Conservation (phyloP, 1,284 basidiomycete species). For the Tremellales sp. region DNA sequence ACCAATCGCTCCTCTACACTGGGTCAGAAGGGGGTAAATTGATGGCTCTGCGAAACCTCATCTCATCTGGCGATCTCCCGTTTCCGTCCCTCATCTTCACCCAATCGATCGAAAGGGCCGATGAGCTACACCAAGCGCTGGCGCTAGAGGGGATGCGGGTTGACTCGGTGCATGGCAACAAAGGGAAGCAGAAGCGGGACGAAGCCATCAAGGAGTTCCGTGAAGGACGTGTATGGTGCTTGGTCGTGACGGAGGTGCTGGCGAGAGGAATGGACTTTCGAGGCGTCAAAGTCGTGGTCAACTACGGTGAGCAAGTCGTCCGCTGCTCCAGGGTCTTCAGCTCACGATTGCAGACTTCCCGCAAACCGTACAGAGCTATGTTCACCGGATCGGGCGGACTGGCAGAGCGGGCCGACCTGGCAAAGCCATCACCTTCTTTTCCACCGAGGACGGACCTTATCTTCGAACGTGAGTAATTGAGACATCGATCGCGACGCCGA, state of each 20-base stretch:
- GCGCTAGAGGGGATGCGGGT: constrained; percentile 80
- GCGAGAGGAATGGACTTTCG: constrained; percentile 97
- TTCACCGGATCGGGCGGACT: constrained; percentile 93
- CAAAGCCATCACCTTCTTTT: constrained; percentile 92
- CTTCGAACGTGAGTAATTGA: constrained; percentile 69
- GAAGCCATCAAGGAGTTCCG: constrained; percentile 80
- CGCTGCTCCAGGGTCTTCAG: background rate
- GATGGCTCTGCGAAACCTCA: constrained; percentile 71
- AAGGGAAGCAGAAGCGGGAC: constrained; percentile 81
- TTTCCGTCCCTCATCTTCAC: constrained; percentile 92
- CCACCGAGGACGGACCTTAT: constrained; percentile 84
- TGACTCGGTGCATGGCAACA: constrained; percentile 85
- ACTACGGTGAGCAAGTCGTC: constrained; percentile 60
- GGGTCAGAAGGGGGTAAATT: constrained; percentile 91
- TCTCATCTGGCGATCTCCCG: constrained; percentile 72
- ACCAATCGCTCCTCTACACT: constrained; percentile 84
- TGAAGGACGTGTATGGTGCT: constrained; percentile 80
- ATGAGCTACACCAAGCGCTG: constrained; percentile 83
- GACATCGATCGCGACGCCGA: background rate
- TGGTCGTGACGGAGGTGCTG: constrained; percentile 92
- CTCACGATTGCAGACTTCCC: constrained; percentile 64
- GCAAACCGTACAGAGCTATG: constrained; percentile 86
- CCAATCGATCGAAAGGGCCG: constrained; percentile 84
- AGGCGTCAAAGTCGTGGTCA: constrained; percentile 89
- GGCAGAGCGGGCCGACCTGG: constrained; percentile 89